Conservation (phyloP, 495 filamentous ascomycete genomes). For the Penicillium samsonianum region DNA sequence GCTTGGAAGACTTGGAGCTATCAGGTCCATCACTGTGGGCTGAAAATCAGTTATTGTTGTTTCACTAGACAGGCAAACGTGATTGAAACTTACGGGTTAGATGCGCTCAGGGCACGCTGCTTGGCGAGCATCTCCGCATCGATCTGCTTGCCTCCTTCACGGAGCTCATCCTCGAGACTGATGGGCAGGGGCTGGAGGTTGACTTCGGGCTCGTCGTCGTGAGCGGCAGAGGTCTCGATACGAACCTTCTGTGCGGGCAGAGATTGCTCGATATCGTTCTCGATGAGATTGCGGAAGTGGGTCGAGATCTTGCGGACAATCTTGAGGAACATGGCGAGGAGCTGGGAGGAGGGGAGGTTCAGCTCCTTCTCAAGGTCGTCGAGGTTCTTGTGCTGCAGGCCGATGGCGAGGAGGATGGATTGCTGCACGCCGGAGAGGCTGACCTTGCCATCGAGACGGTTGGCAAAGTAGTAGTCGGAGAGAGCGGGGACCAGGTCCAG, state of each 20-base stretch:
- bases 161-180: conserved; percentile 81
- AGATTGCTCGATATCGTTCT: conserved; percentile 67
- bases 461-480: conserved; percentile 78
- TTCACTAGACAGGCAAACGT: conserved; percentile 16
- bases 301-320: conserved; percentile 82
- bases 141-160: conserved; percentile 76
- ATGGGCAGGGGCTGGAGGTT: conserved; percentile 69
- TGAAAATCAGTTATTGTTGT: conserved; percentile 50
- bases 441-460: conserved; percentile 64
- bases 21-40: conserved; percentile 75
- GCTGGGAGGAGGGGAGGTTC: conserved; percentile 68
- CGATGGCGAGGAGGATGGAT: conserved; percentile 83
- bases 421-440: conserved; percentile 76
- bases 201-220: conserved; percentile 60
- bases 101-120: conserved; percentile 83
- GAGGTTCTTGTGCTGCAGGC: conserved; percentile 83
- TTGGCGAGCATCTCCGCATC: conserved; percentile 68
- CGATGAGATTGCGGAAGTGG: conserved; percentile 72
- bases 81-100: conserved; percentile 68
- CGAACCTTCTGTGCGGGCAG: conserved; percentile 60
- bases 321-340: conserved; percentile 96
- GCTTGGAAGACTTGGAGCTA: conserved; percentile 65
- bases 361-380: conserved; percentile 82
- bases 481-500: conserved; percentile 87
- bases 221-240: conserved; percentile 53